Evolutionary conservation across 345 rosid genomes (phyloP).

Genomic region (Laguncularia racemosa): DNA sequence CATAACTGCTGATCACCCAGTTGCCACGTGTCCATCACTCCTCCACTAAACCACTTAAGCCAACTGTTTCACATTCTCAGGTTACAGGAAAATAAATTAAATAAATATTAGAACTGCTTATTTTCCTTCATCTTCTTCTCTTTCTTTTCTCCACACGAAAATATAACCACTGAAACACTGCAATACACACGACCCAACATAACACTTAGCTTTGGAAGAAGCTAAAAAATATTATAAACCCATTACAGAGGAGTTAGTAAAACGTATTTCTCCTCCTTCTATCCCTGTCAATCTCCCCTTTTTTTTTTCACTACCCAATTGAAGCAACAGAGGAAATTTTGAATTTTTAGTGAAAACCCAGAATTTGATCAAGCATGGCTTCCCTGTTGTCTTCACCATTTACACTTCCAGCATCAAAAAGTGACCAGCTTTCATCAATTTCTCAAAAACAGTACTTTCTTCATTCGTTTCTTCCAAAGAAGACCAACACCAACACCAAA

Average conservation of each 20-base stretch:
- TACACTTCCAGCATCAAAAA: conserved; percentile 51
- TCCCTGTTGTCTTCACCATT: conserved; percentile 64
- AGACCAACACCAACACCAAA: conserved; percentile 29
- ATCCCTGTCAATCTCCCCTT: too few species aligned
- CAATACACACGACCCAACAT: too few species aligned
- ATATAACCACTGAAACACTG: too few species aligned
- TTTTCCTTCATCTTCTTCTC: neutral
- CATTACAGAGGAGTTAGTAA: too few species aligned
- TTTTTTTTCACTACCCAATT: conserved; percentile 7
- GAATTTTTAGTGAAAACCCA: neutral
- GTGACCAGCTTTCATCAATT: conserved; percentile 66
- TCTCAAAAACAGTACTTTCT: conserved; percentile 66
- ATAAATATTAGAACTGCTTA: conserved; percentile 1
- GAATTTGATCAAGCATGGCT: conserved; percentile 39
- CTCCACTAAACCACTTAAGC: conserved; percentile 55
- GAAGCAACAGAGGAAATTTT: conserved; percentile 17
- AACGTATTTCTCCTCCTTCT: too few species aligned
- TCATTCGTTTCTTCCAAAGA: conserved; percentile 57
- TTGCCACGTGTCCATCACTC: conserved; percentile 64
- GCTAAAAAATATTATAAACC: too few species aligned
- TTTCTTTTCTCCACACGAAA: neutral
- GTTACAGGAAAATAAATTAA: neutral
- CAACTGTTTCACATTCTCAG: conserved; percentile 14
- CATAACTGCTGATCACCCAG: conserved; percentile 16
- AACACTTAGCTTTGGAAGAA: too few species aligned